Base-by-base conservation (phyloP, 768 basidiomycete genomes). In the Suillus paluster region DNA sequence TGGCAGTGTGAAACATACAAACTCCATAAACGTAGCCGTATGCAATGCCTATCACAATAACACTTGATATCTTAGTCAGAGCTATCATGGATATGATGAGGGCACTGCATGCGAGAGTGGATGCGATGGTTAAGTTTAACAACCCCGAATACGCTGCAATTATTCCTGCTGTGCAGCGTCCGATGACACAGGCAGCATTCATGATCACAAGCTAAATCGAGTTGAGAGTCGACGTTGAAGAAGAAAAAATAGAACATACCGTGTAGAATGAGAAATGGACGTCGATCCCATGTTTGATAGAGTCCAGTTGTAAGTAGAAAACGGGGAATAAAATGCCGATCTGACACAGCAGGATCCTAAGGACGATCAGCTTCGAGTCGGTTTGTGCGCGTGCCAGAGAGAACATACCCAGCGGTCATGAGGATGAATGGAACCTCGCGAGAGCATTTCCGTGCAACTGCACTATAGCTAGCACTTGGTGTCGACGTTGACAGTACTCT, bases 261-360 rank as follows among this genome's bases (percentile, higher is more conserved):
- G 79, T 80, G 66, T 87, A 87, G 64, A 87, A 87, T 0, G 86
- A 80, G 17, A 89, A 73, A 25, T 71, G 72, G 1, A 74, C 59
- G 45, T 73, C 67, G 30, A 86, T 73, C 4, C 82, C 82, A 52
- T 84, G 84, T 59, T 75, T 75, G 15, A 85, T 77, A 3, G 86
- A 78, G 52, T 84, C 80, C 7, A 87, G 67, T 65, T 89, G 87
- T 21, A 89, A 73, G 69, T 86, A 88, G 70, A 84, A 87, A 48
- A 83, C 76, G 0, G 86, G 84, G 55, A 81, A 84, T 61, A 78
- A 80, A 34, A 84, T 69, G 0, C 80, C 83, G 3, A 77, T 62
- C 53, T 54, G 53, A 11, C 21, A 77, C 12, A 70, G 50, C 19
- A 49, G 63, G 21, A 65, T 68, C 39, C 73, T 73, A 52, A 27